Evolutionary conservation across 2,329 filamentous ascomycete genomes (phyloP).

Genomic region (Aureobasidium pullulans): DNA sequence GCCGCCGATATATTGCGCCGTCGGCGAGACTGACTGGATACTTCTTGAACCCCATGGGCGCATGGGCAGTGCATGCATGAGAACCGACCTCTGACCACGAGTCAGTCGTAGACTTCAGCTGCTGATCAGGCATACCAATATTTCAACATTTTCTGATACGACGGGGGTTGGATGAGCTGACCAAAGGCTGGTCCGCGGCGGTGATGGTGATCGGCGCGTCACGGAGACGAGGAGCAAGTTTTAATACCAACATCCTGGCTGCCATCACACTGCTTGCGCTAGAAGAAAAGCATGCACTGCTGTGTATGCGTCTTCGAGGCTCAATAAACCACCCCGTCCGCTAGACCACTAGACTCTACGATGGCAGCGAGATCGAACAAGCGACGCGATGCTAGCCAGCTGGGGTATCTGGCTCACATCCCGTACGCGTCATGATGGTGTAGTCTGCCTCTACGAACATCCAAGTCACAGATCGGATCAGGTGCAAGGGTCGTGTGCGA

Average conservation of each 20-base stretch:
- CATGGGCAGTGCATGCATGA: not conserved
- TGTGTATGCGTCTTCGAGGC: not conserved
- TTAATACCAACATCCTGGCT: not conserved
- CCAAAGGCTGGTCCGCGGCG: not conserved
- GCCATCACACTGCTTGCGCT: not conserved
- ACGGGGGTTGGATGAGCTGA: not conserved
- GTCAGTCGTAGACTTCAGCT: conserved; percentile 3
- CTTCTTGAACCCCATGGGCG: not conserved
- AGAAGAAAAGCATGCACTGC: not conserved
- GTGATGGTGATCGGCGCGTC: not conserved
- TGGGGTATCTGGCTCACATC: no score
- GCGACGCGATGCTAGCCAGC: not conserved
- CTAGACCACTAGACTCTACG: not conserved
- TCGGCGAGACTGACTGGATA: not conserved
- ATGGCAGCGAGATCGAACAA: not conserved
- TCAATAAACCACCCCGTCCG: not conserved
- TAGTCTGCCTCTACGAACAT: not conserved
- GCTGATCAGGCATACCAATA: not conserved
- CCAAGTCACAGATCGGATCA: not conserved
- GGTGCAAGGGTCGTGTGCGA: not conserved
- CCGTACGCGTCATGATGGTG: conserved; percentile 1
- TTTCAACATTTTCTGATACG: not conserved
- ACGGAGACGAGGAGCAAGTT: not conserved
- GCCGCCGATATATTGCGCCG: not conserved
- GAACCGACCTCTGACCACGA: not conserved